These are phyloP conservation scores for Sporopachydermia quercuum DNA, from an alignment of 805 yeast species.

Conservation along the genomic window DNA sequence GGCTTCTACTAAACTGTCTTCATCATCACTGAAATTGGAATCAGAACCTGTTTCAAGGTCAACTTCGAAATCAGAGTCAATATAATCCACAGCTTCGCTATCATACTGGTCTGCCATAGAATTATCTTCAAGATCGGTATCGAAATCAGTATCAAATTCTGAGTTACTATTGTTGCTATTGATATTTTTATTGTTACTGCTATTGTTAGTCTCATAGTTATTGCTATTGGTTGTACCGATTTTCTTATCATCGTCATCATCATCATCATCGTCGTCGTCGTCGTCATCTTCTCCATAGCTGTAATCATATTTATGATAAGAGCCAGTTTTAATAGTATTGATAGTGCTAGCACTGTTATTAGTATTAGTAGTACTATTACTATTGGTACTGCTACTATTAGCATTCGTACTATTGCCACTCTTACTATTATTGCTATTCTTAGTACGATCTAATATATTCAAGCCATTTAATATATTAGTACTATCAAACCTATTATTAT, in stretches of 20 bases:
- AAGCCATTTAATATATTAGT: no score
- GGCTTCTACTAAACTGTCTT: slow-evolving; percentile 25
- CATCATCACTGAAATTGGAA: slow-evolving; percentile 25
- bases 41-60: slow-evolving; percentile 6
- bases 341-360: background rate
- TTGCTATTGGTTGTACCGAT: slow-evolving; percentile 18
- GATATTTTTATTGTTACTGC: slow-evolving; percentile 10
- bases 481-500: no score
- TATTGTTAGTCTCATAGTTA: slow-evolving; percentile 20
- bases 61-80: slow-evolving; percentile 5
- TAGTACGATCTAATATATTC: no score
- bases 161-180: slow-evolving; percentile 19
- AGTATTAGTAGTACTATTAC: background rate
- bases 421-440: no score
- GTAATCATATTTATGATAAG: background rate
- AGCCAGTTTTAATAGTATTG: background rate
- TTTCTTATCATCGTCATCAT: slow-evolving; percentile 18
- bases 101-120: slow-evolving; percentile 4
- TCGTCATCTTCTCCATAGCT: slow-evolving; percentile 11
- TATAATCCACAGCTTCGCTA: slow-evolving; percentile 6
- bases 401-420: no score
- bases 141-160: slow-evolving; percentile 15
- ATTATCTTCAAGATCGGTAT: background rate
- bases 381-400: no score
- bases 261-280: slow-evolving; percentile 14